A percentile compares a stretch with the other conserved stretches of the same genome.
These are phyloP conservation scores for Moelleriella libera DNA, from an alignment of 2,329 filamentous ascomycete species.

Conservation along the genomic window DNA sequence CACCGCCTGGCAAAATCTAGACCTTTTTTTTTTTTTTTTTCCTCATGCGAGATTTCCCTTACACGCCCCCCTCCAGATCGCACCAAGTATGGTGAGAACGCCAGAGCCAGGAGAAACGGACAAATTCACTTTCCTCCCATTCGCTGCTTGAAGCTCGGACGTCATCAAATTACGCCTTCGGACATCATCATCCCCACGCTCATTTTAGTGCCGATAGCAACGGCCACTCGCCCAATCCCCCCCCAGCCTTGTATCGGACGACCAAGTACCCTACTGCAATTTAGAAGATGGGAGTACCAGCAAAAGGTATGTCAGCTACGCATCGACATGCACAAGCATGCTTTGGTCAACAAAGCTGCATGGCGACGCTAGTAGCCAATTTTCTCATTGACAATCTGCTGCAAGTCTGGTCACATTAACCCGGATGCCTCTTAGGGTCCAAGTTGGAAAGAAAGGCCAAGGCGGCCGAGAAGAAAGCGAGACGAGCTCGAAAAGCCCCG, in stretches of 20 bases:
- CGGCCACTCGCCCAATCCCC: no score
- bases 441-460: neutral
- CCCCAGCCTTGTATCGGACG: no score
- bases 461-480: neutral
- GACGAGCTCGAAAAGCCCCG: neutral
- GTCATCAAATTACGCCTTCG: no score
- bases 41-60: neutral
- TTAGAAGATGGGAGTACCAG: neutral
- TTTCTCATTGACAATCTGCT: no score
- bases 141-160: no score
- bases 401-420: neutral
- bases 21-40: neutral
- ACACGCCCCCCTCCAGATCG: neutral
- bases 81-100: neutral
- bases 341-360: no score
- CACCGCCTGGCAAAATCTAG: conserved; percentile 4
- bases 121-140: neutral
- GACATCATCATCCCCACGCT: no score
- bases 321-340: no score
- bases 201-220: no score
- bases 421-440: neutral
- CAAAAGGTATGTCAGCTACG: conserved; percentile 1
- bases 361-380: no score
- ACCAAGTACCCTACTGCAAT: neutral
- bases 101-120: neutral